Percentiles rank a stretch among this genome's conserved stretches.
Conservation (phyloP, 169 alveolate genomes). For the Babesia microti region DNA sequence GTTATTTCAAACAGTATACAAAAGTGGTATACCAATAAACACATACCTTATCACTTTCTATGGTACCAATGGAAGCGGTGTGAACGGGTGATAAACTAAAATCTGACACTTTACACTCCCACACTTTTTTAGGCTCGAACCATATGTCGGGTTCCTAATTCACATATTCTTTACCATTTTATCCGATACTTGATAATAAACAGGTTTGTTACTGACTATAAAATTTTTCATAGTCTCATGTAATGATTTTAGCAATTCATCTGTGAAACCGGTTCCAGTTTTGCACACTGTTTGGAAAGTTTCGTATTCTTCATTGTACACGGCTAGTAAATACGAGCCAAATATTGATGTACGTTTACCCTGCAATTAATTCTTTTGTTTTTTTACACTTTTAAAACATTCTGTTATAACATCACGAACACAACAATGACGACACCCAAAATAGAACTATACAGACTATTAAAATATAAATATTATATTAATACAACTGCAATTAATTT, state of each 20-base stretch:
- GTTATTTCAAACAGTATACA: slow-evolving; percentile 1
- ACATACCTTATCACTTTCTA: slow-evolving; percentile 47
- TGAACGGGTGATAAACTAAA: slow-evolving; percentile 90
- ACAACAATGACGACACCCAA: too few relatives aligned
- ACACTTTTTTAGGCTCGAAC: slow-evolving; percentile 83
- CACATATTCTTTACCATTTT: slow-evolving; percentile 28
- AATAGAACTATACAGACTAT: too few relatives aligned
- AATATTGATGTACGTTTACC: slow-evolving; percentile 86
- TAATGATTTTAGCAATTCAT: slow-evolving; percentile 73
- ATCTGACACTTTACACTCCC: slow-evolving; percentile 97
- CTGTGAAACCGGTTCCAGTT: slow-evolving; percentile 94
- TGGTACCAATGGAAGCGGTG: slow-evolving; percentile 83
- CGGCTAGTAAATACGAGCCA: slow-evolving; percentile 92
- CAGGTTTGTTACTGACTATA: slow-evolving; percentile 53
- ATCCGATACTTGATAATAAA: slow-evolving; percentile 52
- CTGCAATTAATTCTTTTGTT: too few relatives aligned
- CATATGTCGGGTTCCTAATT: slow-evolving; percentile 68
- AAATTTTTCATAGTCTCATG: slow-evolving; percentile 68
- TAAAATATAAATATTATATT: too few relatives aligned
- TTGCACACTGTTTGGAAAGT: slow-evolving; percentile 87
- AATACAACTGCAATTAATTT: neutral
- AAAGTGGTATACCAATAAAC: neutral
- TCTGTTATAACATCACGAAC: neutral
- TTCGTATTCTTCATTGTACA: slow-evolving; percentile 88
- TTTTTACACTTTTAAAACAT: neutral